A percentile compares a stretch with the other conserved stretches of the same genome.
Evolutionary conservation across 169 alveolate species (phyloP).

Genomic region (Plasmodium yoelii): DNA sequence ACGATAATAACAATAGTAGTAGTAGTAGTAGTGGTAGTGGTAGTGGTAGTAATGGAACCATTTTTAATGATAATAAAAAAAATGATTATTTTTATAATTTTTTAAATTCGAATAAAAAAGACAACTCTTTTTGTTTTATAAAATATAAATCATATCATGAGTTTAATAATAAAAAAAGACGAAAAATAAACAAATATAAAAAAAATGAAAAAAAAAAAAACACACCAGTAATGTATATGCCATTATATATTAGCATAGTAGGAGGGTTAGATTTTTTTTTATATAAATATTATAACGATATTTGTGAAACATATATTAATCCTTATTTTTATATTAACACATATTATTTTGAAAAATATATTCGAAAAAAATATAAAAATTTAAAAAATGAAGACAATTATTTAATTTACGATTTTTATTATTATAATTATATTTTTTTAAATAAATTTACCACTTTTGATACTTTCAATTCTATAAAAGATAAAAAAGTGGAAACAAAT

Average conservation of each 20-base stretch:
- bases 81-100: constrained; percentile 8
- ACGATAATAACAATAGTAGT: no score
- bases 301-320: constrained; percentile 57
- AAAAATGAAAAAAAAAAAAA: neutral
- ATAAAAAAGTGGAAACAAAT: constrained; percentile 1
- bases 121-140: constrained; percentile 33
- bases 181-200: constrained; percentile 8
- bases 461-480: constrained; percentile 8
- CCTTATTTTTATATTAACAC: constrained; percentile 63
- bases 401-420: constrained; percentile 41
- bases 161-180: constrained; percentile 18
- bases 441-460: constrained; percentile 32
- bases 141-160: constrained; percentile 42
- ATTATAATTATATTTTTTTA: constrained; percentile 38
- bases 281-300: constrained; percentile 48
- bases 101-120: constrained; percentile 6
- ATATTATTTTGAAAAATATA: constrained; percentile 47
- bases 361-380: constrained; percentile 15
- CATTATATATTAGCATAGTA: constrained; percentile 51
- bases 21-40: no score
- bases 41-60: neutral
- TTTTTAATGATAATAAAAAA: neutral
- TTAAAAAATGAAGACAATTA: neutral
- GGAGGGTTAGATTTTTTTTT: constrained; percentile 57
- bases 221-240: constrained; percentile 22